Evolutionary conservation across 768 basidiomycete genomes (phyloP), one percentile per base, ranked within the genome.

Genomic region (Ramaria rubella): DNA sequence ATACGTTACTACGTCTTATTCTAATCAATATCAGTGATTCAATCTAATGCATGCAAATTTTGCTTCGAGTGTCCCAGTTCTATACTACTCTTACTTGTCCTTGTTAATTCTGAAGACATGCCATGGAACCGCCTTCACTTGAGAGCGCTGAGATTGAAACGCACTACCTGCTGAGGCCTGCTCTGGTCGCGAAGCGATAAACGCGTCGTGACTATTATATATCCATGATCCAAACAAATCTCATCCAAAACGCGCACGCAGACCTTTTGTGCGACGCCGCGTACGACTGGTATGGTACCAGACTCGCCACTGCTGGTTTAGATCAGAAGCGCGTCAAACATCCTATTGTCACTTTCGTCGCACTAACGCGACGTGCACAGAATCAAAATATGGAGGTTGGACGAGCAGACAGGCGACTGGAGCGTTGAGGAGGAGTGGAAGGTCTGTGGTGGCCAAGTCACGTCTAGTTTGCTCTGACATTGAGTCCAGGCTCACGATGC

Each of bases 241-340:
- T 92, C 14, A 86, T 92, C 59, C 81, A 78, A 55, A 86, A 81
- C 62, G 87, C 86, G 5, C 90, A 93, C 69, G 79, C 73, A 52
- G 90, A 92, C 68, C 80, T 92, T 26, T 77, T 92, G 29, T 91
- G 90, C 0, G 93, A 94, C 72, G 81, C 89, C 55, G 79, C 85
- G 12, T 96, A 94, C 65, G 91, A 95, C 66, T 94, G 87, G 69
- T 96, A 95, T 67, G 94, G 94, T 3, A 77, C 85, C 17, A 77
- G 80, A 52, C 76, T 93, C 33, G 90, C 89, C 8, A 90, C 90
- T 0, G 89, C 86, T 63, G 81, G 87, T 60, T 74, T 92, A 15
- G 91, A 93, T 67, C 89, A 93, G 69, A 77, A 86, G 89, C 88
- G 61, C 48, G 61, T 59, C 19, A 5, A 30, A 31, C 34, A 30